Evolutionary conservation across 345 rosid genomes (phyloP).

Genomic region (Combretum micranthum): DNA sequence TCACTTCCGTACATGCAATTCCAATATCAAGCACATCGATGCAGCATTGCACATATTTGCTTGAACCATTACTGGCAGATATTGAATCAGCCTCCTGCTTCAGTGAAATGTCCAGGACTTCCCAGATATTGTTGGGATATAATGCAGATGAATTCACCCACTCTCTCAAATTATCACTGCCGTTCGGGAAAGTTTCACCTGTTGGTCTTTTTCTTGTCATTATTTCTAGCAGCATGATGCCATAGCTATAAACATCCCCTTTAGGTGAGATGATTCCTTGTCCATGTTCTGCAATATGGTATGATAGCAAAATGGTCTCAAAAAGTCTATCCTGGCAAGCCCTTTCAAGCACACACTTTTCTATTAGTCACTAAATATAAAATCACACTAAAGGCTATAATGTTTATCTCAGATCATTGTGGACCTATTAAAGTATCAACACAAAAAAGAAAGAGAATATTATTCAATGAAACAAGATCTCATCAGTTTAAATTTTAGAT

Average conservation of each 20-base stretch:
- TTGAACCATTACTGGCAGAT: not conserved
- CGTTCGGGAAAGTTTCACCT: not conserved
- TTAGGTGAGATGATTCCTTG: slow-evolving; percentile 4
- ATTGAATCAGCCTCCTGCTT: slow-evolving; percentile 1
- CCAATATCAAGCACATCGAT: not conserved
- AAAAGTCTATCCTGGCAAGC: no score
- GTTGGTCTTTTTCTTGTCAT: slow-evolving; percentile 13
- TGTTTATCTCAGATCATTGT: no score
- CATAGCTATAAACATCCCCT: slow-evolving; percentile 17
- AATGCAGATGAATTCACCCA: not conserved
- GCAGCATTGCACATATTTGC: not conserved
- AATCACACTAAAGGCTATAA: no score
- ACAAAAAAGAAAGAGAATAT: no score
- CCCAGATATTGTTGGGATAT: not conserved
- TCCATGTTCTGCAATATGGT: slow-evolving; percentile 7
- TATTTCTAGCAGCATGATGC: slow-evolving; percentile 10
- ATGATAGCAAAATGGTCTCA: no score
- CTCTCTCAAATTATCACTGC: not conserved
- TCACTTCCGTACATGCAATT: slow-evolving; percentile 7
- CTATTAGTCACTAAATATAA: no score
- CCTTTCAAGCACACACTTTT: no score
- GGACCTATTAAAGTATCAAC: no score
- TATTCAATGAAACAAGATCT: no score
- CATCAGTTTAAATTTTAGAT: no score
- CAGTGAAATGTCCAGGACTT: not conserved